Conservation (phyloP, 2,329 filamentous ascomycete genomes). For the Penicillium thymicola region DNA sequence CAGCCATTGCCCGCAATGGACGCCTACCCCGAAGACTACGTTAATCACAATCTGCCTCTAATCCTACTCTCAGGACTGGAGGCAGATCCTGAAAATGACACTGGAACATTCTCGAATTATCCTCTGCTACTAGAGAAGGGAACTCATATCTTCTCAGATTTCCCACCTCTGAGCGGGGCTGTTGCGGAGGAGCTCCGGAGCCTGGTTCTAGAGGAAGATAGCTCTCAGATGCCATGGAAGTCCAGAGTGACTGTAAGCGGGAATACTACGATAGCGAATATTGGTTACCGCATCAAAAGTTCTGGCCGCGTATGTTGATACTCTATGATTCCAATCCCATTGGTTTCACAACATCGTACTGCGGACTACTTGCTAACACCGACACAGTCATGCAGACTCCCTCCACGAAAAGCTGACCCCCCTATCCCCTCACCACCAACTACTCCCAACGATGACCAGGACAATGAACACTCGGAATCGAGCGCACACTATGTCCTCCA, state of each 20-base stretch:
- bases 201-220: conserved; percentile 65
- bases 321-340: background rate
- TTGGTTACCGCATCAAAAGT: conserved; percentile 66
- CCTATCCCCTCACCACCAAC: conserved; percentile 51
- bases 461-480: conserved; percentile 32
- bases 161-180: conserved; percentile 63
- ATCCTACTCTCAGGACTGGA: conserved; percentile 76
- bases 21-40: conserved; percentile 60
- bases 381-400: conserved; percentile 52
- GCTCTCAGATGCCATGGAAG: conserved; percentile 65
- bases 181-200: conserved; percentile 64
- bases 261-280: conserved; percentile 43
- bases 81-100: conserved; percentile 34
- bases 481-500: conserved; percentile 62
- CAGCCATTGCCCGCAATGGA: conserved; percentile 43
- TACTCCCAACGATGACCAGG: conserved; percentile 50
- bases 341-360: background rate
- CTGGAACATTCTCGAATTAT: conserved; percentile 39
- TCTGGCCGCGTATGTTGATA: conserved; percentile 72
- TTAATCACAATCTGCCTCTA: conserved; percentile 83
- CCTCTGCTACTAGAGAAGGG: conserved; percentile 56
- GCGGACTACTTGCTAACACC: conserved; percentile 17
- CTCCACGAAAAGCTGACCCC: conserved; percentile 61
- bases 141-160: conserved; percentile 65
- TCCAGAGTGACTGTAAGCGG: conserved; percentile 49